Percentiles rank a stretch among this genome's conserved stretches.
phyloP scores from a whole-genome alignment of 2,329 filamentous ascomycete species.

The Trichoderma brevicompactum region DNA sequence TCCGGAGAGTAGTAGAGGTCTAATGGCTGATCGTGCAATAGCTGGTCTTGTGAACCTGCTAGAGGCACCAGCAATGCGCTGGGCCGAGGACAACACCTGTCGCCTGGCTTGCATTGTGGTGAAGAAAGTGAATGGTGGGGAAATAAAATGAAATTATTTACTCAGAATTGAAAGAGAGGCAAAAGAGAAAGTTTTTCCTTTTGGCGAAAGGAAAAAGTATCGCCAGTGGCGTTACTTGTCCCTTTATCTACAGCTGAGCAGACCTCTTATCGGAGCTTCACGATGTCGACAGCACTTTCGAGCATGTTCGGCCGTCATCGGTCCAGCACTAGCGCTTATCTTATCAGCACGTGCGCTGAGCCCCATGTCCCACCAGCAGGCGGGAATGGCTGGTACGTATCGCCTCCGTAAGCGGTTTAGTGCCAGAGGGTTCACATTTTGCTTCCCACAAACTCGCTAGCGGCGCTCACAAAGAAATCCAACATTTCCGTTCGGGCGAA shows the following conservation, averaged over 20 bases:
- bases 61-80: slow-evolving; percentile 43
- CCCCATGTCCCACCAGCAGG: slow-evolving; percentile 39
- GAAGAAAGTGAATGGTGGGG: slow-evolving; percentile 2
- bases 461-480: slow-evolving; percentile 49
- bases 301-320: slow-evolving; percentile 44
- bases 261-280: slow-evolving; percentile 33
- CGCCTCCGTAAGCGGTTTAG: slow-evolving; percentile 41
- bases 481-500: slow-evolving; percentile 44
- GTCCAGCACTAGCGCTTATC: slow-evolving; percentile 34
- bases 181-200: not conserved
- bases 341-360: slow-evolving; percentile 46
- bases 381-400: slow-evolving; percentile 31
- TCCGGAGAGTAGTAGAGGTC: slow-evolving; percentile 2
- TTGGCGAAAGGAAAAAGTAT: not conserved
- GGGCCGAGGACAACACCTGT: slow-evolving; percentile 46
- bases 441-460: slow-evolving; percentile 51
- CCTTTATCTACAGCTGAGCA: slow-evolving; percentile 1
- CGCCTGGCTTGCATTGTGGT: slow-evolving; percentile 49
- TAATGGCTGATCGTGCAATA: slow-evolving; percentile 34
- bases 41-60: slow-evolving; percentile 40
- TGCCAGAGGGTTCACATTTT: slow-evolving; percentile 51
- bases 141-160: not conserved
- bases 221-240: not conserved
- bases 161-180: not conserved
- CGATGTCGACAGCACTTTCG: slow-evolving; percentile 45